Evolutionary conservation across 2,329 filamentous ascomycete genomes (phyloP), one percentile per base, ranked within the genome.

Genomic region (Claviceps monticola): DNA sequence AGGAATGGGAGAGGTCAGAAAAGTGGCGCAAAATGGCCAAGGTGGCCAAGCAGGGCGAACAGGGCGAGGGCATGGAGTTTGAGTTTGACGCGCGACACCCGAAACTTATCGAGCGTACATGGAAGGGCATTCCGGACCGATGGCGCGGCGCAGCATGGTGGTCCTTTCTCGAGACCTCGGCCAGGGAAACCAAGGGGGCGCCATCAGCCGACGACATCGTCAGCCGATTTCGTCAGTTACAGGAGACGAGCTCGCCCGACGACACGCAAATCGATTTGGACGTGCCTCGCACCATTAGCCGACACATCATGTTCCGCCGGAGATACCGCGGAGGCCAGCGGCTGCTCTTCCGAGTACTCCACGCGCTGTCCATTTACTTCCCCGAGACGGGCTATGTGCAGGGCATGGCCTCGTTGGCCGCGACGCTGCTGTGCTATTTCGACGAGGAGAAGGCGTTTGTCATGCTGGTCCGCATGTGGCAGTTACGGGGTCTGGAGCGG

Each of bases 211-310:
- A 83, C 42, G 76, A 86, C 52, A 76, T 97, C 47, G 80, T 88
- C 41, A 73, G 76, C 43, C 74, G 78, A 34, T 95, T 88, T 63
- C 78, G 86, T 64, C 77, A 80, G 44, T 76, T 94, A 29, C 84
- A 94, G 61, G 73, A 81, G 16, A 71, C 82, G 54, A 80, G 80
- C 51, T 95, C 86, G 2, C 83, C 88, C 0, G 93, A 98, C 63
- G 93, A 98, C 66, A 83, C 91, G 21, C 93, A 98, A 69, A 98
- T 98, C 60, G 93, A 98, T 66, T 80, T 97, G 44, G 93, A 98
- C 65, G 93, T 98, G 17, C 93, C 93, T 1, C 79, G 93, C 51
- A 97, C 93, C 4, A 95, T 98, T 65, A 94, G 82, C 66, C 82
- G 86, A 56, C 93, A 98, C 68, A 91, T 98, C 66, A 96, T 98